These are phyloP conservation scores for Gonapodya prolifera DNA, from an alignment of 192 early-diverging fungal genomes.

Conservation along the genomic window DNA sequence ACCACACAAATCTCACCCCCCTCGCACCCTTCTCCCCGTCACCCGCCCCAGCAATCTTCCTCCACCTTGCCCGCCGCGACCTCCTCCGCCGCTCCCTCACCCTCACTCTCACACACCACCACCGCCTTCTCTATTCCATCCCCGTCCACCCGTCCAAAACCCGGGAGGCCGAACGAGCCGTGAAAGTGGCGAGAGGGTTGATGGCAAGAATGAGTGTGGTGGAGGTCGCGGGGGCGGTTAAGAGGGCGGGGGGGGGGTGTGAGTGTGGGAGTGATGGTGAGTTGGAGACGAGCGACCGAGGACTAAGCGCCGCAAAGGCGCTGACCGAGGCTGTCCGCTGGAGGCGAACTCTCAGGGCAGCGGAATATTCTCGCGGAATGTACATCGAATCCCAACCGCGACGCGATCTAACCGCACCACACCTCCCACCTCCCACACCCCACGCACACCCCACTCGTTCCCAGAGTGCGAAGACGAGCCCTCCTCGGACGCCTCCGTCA, in stretches of 20 bases:
- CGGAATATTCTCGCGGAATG: neutral
- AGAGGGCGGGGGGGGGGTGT: too few species aligned
- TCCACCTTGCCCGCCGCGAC: neutral
- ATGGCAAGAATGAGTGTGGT: neutral
- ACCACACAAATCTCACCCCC: too few species aligned
- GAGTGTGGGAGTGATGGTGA: too few species aligned
- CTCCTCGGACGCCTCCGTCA: neutral
- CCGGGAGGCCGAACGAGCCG: neutral
- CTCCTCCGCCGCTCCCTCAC: neutral
- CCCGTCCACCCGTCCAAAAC: neutral
- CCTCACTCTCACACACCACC: neutral
- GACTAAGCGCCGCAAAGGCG: too few species aligned
- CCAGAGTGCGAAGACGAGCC: slow-evolving; percentile 2
- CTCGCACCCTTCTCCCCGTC: too few species aligned
- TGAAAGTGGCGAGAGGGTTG: neutral
- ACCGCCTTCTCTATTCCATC: neutral
- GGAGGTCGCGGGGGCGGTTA: neutral
- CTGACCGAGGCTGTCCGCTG: too few species aligned
- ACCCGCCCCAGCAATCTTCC: neutral
- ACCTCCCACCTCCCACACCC: neutral
- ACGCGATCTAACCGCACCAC: neutral
- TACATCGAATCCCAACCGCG: neutral
- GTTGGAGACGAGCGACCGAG: too few species aligned
- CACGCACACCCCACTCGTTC: neutral
- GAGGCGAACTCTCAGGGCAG: too few species aligned